phyloP scores from a whole-genome alignment of 139 green algal genomes.

The Nannochloris sp. region DNA sequence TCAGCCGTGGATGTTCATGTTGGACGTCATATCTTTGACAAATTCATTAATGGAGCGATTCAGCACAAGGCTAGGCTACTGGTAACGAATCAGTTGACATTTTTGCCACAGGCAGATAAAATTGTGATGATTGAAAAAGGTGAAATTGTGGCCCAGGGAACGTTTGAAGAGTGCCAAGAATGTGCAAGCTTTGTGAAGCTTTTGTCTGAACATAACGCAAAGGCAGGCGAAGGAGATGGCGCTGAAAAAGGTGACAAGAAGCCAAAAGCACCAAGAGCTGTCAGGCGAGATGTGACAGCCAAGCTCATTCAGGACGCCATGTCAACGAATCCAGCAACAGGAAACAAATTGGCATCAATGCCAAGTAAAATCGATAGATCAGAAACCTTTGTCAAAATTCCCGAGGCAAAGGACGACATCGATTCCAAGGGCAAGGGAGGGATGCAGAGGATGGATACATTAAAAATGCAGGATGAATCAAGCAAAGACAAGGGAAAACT shows the following conservation, averaged over 20 bases:
- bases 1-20: slow-evolving; percentile 89
- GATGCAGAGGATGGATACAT: not conserved
- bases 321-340: not conserved
- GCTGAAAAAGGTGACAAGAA: slow-evolving; percentile 10
- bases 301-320: slow-evolving; percentile 7
- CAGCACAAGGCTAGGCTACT: slow-evolving; percentile 60
- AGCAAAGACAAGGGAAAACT: slow-evolving; percentile 14
- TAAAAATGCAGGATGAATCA: not conserved
- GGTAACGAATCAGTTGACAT: slow-evolving; percentile 86
- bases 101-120: slow-evolving; percentile 57
- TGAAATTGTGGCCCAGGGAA: slow-evolving; percentile 44
- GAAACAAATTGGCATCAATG: not conserved
- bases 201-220: slow-evolving; percentile 30
- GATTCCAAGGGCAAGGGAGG: not conserved
- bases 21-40: slow-evolving; percentile 69
- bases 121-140: slow-evolving; percentile 67
- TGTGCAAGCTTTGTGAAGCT: slow-evolving; percentile 26
- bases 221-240: slow-evolving; percentile 22
- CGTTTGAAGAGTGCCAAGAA: slow-evolving; percentile 51
- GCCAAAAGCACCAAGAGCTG: slow-evolving; percentile 1
- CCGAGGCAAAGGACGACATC: not conserved
- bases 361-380: slow-evolving; percentile 16
- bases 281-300: not conserved
- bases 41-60: slow-evolving; percentile 48
- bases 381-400: not conserved